These are phyloP conservation scores for Ceratocystis albifundus DNA, from an alignment of 2,329 filamentous ascomycete genomes.

Conservation along the genomic window DNA sequence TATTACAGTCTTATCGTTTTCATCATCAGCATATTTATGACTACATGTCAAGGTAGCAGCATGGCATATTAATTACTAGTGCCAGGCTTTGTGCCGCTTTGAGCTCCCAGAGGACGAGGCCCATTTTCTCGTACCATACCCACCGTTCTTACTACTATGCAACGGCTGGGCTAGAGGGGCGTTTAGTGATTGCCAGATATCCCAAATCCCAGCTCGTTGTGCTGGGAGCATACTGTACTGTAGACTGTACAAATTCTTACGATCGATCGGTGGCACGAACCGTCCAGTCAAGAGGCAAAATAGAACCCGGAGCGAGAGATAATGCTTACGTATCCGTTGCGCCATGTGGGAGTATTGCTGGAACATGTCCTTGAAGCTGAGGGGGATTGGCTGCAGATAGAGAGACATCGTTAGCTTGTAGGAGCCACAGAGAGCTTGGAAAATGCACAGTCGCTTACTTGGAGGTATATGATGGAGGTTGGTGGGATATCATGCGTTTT, in stretches of 20 bases:
- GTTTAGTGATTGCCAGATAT: conserved; percentile 71
- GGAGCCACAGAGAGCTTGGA: neutral
- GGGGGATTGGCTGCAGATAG: conserved; percentile 59
- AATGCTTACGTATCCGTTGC: conserved; percentile 85
- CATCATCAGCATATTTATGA: neutral
- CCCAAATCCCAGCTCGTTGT: conserved; percentile 62
- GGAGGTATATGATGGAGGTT: conserved; percentile 75
- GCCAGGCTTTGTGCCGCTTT: conserved; percentile 13
- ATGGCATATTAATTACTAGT: neutral
- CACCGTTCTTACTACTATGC: conserved; percentile 26
- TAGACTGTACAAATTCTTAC: conserved; percentile 86
- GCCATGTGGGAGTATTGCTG: conserved; percentile 94
- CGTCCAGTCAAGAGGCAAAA: conserved; percentile 79
- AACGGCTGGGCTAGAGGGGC: conserved; percentile 34
- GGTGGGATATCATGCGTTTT: conserved; percentile 30
- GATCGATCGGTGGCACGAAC: conserved; percentile 88
- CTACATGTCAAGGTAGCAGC: neutral
- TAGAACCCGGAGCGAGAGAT: conserved; percentile 77
- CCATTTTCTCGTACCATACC: conserved; percentile 26
- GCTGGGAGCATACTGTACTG: conserved; percentile 97
- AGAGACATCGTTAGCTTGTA: conserved; percentile 13
- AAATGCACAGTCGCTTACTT: conserved; percentile 42
- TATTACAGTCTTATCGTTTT: neutral
- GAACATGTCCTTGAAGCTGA: conserved; percentile 89
- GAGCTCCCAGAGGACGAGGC: conserved; percentile 5